A percentile compares a stretch with the other conserved stretches of the same genome.
These are phyloP conservation scores for Carex arenaria DNA, from an alignment of 202 grass and related monocot genomes.

Conservation along the genomic window DNA sequence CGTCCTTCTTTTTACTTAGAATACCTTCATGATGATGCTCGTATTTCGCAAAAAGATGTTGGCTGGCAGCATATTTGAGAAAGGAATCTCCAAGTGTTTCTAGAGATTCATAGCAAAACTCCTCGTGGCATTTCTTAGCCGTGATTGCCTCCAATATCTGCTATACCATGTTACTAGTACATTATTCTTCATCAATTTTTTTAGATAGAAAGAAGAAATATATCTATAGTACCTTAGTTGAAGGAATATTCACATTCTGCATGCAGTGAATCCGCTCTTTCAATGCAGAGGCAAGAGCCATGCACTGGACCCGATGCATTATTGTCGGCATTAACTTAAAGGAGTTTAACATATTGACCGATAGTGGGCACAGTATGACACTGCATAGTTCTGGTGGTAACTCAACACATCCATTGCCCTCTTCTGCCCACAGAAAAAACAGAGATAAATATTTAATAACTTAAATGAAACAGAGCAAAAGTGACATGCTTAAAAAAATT, in stretches of 20 bases:
- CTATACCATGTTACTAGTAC: not conserved
- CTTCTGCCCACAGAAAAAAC: conserved; percentile 34
- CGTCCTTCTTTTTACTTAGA: conserved; percentile 72
- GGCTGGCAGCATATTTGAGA: conserved; percentile 62
- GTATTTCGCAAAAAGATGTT: conserved; percentile 57
- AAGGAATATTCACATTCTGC: conserved; percentile 38
- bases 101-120: conserved; percentile 72
- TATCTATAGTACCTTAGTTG: conserved; percentile 40
- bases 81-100: conserved; percentile 94
- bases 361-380: conserved; percentile 52
- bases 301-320: conserved; percentile 66
- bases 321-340: conserved; percentile 60
- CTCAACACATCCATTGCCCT: conserved; percentile 25
- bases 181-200: not conserved
- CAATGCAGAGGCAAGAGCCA: conserved; percentile 64
- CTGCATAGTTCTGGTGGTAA: conserved; percentile 82
- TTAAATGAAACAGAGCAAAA: not conserved
- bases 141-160: conserved; percentile 85
- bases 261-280: conserved; percentile 41
- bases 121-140: conserved; percentile 59
- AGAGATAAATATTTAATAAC: not conserved
- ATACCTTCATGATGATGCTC: conserved; percentile 68
- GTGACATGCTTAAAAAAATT: conserved; percentile 13
- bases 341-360: conserved; percentile 26
- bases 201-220: not conserved